Evolutionary conservation across 371 early-diverging fungal genomes (phyloP).

Genomic region (Apophysomyces elegans): DNA sequence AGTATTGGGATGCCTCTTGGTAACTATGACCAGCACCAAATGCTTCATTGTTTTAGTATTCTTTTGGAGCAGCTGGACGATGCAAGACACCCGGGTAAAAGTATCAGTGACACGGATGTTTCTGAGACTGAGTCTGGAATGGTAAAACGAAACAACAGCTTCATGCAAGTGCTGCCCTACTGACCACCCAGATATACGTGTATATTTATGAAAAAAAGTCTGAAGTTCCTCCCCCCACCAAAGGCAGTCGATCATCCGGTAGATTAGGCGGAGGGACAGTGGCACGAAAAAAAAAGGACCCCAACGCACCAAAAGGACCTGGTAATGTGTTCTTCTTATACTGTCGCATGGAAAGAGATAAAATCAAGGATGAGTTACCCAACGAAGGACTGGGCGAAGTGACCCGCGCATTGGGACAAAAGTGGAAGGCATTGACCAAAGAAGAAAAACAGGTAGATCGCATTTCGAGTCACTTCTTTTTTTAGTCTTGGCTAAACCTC

Average conservation of each 20-base stretch:
- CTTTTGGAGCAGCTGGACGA: slow-evolving; percentile 33
- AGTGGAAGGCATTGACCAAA: slow-evolving; percentile 49
- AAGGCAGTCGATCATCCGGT: slow-evolving; percentile 17
- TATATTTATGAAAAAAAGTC: slow-evolving; percentile 16
- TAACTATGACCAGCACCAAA: neutral
- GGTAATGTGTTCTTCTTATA: slow-evolving; percentile 67
- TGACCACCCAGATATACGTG: slow-evolving; percentile 14
- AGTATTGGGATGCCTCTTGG: neutral
- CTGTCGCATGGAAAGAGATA: slow-evolving; percentile 57
- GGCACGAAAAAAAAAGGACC: slow-evolving; percentile 52
- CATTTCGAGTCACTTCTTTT: neutral
- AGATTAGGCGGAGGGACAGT: slow-evolving; percentile 13
- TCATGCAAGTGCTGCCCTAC: slow-evolving; percentile 11
- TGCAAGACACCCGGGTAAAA: slow-evolving; percentile 7
- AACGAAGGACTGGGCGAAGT: slow-evolving; percentile 49
- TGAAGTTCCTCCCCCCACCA: slow-evolving; percentile 19
- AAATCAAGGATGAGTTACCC: slow-evolving; percentile 55
- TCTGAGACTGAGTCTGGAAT: slow-evolving; percentile 47
- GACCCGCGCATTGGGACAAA: slow-evolving; percentile 48
- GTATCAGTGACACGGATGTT: slow-evolving; percentile 39
- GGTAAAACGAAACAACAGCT: slow-evolving; percentile 46
- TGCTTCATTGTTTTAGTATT: slow-evolving; percentile 17
- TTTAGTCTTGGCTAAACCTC: neutral
- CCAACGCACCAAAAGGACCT: slow-evolving; percentile 66
- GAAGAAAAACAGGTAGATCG: slow-evolving; percentile 46